phyloP scores from a whole-genome alignment of 164 flowering plant genomes.

The Umbellularia californica region DNA sequence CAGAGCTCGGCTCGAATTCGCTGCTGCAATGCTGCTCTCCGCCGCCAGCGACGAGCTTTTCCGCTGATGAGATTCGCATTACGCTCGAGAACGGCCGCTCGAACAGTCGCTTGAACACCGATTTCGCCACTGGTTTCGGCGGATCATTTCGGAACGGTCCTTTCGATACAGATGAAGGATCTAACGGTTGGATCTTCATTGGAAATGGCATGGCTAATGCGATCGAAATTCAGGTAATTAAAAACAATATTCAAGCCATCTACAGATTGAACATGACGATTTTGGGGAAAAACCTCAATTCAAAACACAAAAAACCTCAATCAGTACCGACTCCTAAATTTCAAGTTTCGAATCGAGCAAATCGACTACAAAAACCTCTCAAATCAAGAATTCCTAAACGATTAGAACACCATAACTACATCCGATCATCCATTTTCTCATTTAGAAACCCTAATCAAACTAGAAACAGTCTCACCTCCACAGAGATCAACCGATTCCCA shows the following conservation, averaged over 20 bases:
- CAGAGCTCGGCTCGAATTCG: slow-evolving; percentile 85
- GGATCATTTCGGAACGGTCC: slow-evolving; percentile 34
- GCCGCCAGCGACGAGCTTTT: slow-evolving; percentile 26
- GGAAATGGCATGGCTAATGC: slow-evolving; percentile 41
- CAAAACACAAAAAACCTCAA: neutral
- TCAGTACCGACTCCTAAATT: neutral
- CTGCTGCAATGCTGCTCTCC: slow-evolving; percentile 18
- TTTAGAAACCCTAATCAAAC: slow-evolving; percentile 1
- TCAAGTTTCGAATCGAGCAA: neutral
- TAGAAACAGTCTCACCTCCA: neutral
- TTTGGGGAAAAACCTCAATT: neutral
- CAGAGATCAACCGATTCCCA: neutral
- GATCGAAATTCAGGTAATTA: neutral
- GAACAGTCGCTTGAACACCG: slow-evolving; percentile 71
- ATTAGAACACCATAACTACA: neutral
- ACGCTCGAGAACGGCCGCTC: slow-evolving; percentile 70
- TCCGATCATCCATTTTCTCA: slow-evolving; percentile 5
- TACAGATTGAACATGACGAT: neutral
- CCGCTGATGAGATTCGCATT: slow-evolving; percentile 46
- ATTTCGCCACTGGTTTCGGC: slow-evolving; percentile 55
- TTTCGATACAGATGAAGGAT: slow-evolving; percentile 15
- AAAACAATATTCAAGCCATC: neutral
- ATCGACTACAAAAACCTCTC: neutral
- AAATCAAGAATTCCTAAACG: neutral
- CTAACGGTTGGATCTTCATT: slow-evolving; percentile 90